Evolutionary conservation across 2,329 filamentous ascomycete genomes (phyloP).

Genomic region (Arthrobotrys megalospora): DNA sequence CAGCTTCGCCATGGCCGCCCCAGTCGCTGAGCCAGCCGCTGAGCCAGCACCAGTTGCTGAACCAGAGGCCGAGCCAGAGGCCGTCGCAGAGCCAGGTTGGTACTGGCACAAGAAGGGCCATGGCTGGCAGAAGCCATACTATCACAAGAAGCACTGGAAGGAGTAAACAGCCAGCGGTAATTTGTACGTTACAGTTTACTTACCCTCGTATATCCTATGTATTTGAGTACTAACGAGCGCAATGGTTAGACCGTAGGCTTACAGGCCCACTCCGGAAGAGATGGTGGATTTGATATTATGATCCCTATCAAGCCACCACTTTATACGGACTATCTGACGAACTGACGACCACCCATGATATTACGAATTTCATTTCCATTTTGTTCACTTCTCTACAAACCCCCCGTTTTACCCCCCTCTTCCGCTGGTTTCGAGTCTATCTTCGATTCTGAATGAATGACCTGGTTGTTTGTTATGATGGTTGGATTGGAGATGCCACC

Average conservation of each 20-base stretch:
- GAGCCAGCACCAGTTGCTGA: not conserved
- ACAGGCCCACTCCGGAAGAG: not conserved
- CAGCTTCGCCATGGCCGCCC: slow-evolving; percentile 21
- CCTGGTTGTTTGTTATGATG: not conserved
- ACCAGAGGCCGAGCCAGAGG: not conserved
- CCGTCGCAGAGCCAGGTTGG: not conserved
- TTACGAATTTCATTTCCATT: slow-evolving; percentile 1
- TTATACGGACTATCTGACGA: slow-evolving; percentile 2
- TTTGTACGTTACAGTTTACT: not conserved
- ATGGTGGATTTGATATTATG: not conserved
- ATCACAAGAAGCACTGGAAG: not conserved
- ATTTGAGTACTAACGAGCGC: not conserved
- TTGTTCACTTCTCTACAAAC: not conserved
- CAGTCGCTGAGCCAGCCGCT: not conserved
- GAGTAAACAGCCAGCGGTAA: not conserved
- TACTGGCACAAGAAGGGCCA: not conserved
- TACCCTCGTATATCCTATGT: not conserved
- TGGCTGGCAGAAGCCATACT: not conserved
- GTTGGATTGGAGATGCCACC: not conserved
- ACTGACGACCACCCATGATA: not conserved
- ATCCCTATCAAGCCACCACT: not conserved
- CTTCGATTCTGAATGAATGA: slow-evolving; percentile 10
- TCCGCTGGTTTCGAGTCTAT: slow-evolving; percentile 1
- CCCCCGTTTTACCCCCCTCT: not conserved
- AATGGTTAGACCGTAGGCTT: not conserved